These are phyloP conservation scores for Delphinella strobiligena DNA, from an alignment of 2,329 filamentous ascomycete species.

Conservation along the genomic window DNA sequence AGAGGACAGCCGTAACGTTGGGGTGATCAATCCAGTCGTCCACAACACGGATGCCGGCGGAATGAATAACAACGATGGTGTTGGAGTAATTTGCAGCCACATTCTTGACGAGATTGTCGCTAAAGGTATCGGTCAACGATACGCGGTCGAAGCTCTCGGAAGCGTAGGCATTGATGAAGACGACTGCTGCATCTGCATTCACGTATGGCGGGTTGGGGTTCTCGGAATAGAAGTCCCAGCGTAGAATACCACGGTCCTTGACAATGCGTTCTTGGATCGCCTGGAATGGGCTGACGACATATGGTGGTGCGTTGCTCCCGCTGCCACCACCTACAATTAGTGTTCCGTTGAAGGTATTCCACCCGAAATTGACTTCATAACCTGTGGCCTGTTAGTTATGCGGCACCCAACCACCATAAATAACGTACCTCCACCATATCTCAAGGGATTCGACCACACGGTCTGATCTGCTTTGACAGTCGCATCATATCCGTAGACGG, in stretches of 20 bases:
- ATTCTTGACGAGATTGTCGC: slow-evolving; percentile 10
- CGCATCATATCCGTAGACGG: slow-evolving; percentile 29
- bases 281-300: slow-evolving; percentile 10
- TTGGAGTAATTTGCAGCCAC: slow-evolving; percentile 12
- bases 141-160: slow-evolving; percentile 14
- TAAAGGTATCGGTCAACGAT: slow-evolving; percentile 8
- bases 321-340: slow-evolving; percentile 12
- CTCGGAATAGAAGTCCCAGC: slow-evolving; percentile 23
- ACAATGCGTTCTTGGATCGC: slow-evolving; percentile 17
- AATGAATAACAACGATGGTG: slow-evolving; percentile 13
- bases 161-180: slow-evolving; percentile 12
- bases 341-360: slow-evolving; percentile 17
- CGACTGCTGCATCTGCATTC: slow-evolving; percentile 10
- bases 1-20: slow-evolving; percentile 48
- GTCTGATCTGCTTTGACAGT: slow-evolving; percentile 17
- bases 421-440: slow-evolving; percentile 17
- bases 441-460: slow-evolving; percentile 20
- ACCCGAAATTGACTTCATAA: slow-evolving; percentile 23
- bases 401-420: background rate
- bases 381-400: slow-evolving; percentile 1
- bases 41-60: slow-evolving; percentile 9
- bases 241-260: slow-evolving; percentile 20
- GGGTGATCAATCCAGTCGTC: slow-evolving; percentile 16
- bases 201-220: slow-evolving; percentile 14
- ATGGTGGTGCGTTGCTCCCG: slow-evolving; percentile 10